Evolutionary conservation across 2,329 filamentous ascomycete species (phyloP).

Genomic region (Raffaelea albimanens): DNA sequence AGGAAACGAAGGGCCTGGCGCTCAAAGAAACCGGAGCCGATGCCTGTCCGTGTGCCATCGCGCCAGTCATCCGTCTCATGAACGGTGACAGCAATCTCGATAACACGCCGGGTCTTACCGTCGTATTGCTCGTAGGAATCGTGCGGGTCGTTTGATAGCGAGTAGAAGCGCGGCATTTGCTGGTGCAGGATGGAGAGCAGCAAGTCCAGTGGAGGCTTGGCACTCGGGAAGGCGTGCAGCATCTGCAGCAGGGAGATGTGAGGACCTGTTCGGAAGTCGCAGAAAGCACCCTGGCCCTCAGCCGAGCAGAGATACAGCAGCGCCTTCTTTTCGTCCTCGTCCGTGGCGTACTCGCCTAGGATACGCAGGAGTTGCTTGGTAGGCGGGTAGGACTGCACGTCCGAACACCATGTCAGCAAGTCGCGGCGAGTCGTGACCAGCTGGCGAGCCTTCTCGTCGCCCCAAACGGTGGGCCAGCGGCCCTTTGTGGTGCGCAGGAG

Average conservation of each 20-base stretch:
- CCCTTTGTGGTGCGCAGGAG: slow-evolving; percentile 69
- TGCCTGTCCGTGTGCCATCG: slow-evolving; percentile 62
- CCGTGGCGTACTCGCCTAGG: slow-evolving; percentile 73
- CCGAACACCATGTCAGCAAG: slow-evolving; percentile 90
- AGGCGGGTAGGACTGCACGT: slow-evolving; percentile 86
- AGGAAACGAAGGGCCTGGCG: slow-evolving; percentile 68
- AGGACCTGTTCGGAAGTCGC: slow-evolving; percentile 83
- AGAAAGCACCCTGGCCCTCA: slow-evolving; percentile 87
- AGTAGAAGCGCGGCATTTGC: slow-evolving; percentile 97
- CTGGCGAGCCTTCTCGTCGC: slow-evolving; percentile 74
- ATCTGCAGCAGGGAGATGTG: slow-evolving; percentile 80
- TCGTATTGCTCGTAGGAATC: slow-evolving; percentile 54
- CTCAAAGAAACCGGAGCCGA: slow-evolving; percentile 91
- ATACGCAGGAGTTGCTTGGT: slow-evolving; percentile 80
- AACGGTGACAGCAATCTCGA: slow-evolving; percentile 95
- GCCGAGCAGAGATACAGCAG: slow-evolving; percentile 77
- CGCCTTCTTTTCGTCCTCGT: slow-evolving; percentile 79
- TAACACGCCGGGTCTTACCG: slow-evolving; percentile 63
- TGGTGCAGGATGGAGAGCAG: slow-evolving; percentile 73
- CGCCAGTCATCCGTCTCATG: slow-evolving; percentile 80
- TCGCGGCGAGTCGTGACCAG: slow-evolving; percentile 85
- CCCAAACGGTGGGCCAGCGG: slow-evolving; percentile 97
- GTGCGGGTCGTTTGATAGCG: slow-evolving; percentile 89
- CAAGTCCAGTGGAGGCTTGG: slow-evolving; percentile 75
- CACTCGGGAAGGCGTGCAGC: slow-evolving; percentile 82